A percentile compares a stretch with the other conserved stretches of the same genome.
These are phyloP conservation scores for Neofusicoccum laricinum DNA, from an alignment of 2,329 filamentous ascomycete genomes.

Conservation along the genomic window DNA sequence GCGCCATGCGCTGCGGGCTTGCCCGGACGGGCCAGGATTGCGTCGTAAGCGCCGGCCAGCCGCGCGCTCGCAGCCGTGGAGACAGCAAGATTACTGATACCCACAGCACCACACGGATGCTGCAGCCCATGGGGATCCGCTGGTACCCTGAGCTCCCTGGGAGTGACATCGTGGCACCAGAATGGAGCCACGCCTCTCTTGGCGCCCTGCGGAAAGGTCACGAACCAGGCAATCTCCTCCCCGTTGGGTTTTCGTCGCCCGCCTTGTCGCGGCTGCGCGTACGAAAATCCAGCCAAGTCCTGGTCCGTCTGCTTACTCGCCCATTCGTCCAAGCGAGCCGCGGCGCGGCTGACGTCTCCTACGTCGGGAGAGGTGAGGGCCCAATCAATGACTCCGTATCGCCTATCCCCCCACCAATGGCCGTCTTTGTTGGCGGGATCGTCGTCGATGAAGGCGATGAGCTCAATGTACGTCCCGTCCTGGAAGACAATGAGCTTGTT, in stretches of 20 bases:
- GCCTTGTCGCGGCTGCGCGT: not conserved
- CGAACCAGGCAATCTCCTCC: constrained; percentile 57
- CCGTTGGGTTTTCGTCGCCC: constrained; percentile 49
- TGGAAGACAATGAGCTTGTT: constrained; percentile 62
- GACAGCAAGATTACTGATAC: constrained; percentile 34
- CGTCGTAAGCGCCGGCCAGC: constrained; percentile 1
- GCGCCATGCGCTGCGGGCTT: not conserved
- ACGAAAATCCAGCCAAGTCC: not conserved
- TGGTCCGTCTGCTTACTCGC: not conserved
- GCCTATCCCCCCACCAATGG: constrained; percentile 51
- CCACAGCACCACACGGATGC: constrained; percentile 54
- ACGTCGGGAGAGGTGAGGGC: constrained; percentile 50
- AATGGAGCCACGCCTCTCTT: constrained; percentile 58
- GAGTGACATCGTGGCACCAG: constrained; percentile 60
- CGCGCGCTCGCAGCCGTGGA: constrained; percentile 20
- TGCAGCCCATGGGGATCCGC: constrained; percentile 35
- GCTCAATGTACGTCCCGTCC: constrained; percentile 65
- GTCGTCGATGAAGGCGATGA: constrained; percentile 60
- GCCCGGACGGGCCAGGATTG: not conserved
- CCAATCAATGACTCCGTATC: constrained; percentile 59
- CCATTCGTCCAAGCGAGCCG: not conserved
- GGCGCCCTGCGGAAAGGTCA: constrained; percentile 49
- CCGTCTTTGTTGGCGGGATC: constrained; percentile 50
- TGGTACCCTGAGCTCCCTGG: constrained; percentile 56
- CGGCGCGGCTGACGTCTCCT: constrained; percentile 3